Percentiles rank a stretch among this genome's conserved stretches.
Conservation (phyloP, 345 rosid genomes). For the Carallia pectinifolia region DNA sequence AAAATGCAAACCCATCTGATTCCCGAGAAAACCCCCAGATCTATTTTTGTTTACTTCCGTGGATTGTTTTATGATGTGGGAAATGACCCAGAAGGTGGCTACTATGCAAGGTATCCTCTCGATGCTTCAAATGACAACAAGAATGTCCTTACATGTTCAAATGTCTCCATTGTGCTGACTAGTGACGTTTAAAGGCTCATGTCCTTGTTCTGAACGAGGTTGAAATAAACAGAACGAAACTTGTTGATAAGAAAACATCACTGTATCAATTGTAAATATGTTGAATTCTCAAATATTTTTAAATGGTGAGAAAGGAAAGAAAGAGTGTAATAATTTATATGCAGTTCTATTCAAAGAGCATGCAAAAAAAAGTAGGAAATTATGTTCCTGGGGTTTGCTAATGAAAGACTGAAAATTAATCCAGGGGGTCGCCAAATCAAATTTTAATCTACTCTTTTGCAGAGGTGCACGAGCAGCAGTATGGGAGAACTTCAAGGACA, state of each 20-base stretch:
- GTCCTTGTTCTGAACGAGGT: neutral
- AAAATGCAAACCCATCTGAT: slow-evolving; percentile 85
- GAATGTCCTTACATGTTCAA: neutral
- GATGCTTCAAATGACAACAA: neutral
- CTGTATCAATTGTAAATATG: neutral
- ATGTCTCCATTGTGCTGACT: neutral
- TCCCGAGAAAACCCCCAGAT: slow-evolving; percentile 68
- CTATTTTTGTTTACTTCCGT: slow-evolving; percentile 93
- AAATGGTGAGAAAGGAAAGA: no score
- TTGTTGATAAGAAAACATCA: neutral
- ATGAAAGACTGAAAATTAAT: neutral
- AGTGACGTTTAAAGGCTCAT: neutral
- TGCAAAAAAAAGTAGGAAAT: no score
- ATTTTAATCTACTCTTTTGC: slow-evolving; percentile 11
- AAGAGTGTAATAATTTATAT: no score
- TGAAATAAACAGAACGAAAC: neutral
- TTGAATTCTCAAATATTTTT: no score
- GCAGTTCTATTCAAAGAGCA: no score
- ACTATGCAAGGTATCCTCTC: slow-evolving; percentile 73
- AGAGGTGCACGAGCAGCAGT: slow-evolving; percentile 98
- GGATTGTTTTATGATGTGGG: slow-evolving; percentile 91
- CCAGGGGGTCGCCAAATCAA: neutral
- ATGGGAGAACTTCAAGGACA: slow-evolving; percentile 95
- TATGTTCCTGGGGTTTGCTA: neutral
- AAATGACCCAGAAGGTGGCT: slow-evolving; percentile 96